phyloP scores from a whole-genome alignment of 352 stramenopile species.

The Globisporangium barbulae region DNA sequence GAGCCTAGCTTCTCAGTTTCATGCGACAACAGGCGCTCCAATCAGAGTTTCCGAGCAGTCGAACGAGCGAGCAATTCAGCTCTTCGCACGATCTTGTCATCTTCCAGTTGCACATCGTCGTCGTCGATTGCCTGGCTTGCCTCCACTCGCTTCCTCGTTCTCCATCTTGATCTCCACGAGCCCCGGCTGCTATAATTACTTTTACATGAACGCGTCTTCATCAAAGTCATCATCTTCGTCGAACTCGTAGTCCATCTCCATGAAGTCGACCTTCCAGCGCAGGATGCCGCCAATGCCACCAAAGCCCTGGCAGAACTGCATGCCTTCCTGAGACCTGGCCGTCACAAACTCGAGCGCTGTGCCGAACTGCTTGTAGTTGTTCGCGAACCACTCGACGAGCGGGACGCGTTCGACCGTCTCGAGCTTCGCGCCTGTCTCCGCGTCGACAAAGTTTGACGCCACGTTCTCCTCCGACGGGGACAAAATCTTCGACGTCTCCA shows the following conservation, averaged over 20 bases:
- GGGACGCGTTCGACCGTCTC: constrained; percentile 96
- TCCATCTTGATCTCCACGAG: neutral
- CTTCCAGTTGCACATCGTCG: neutral
- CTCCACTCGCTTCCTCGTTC: neutral
- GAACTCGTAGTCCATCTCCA: constrained; percentile 94
- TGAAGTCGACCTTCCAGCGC: constrained; percentile 99
- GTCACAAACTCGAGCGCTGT: constrained; percentile 99
- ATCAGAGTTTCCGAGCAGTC: neutral
- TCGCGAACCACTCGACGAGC: constrained; percentile 99
- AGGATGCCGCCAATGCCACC: constrained; percentile 98
- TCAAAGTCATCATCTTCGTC: constrained; percentile 90
- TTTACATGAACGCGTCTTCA: constrained; percentile 84
- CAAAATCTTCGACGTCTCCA: constrained; percentile 81
- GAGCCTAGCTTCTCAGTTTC: too few species aligned
- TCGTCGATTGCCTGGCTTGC: neutral
- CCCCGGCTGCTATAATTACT: constrained; percentile 54
- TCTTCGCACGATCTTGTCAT: neutral
- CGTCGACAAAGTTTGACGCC: constrained; percentile 95
- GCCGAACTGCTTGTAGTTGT: constrained; percentile 99
- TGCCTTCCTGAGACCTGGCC: constrained; percentile 96
- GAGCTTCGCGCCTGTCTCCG: constrained; percentile 94
- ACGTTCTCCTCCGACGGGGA: constrained; percentile 90
- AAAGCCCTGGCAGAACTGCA: constrained; percentile 99
- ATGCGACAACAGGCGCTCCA: neutral
- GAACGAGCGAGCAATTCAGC: neutral